phyloP scores from a whole-genome alignment of 2,329 filamentous ascomycete genomes.

The Xylaria sp. region DNA sequence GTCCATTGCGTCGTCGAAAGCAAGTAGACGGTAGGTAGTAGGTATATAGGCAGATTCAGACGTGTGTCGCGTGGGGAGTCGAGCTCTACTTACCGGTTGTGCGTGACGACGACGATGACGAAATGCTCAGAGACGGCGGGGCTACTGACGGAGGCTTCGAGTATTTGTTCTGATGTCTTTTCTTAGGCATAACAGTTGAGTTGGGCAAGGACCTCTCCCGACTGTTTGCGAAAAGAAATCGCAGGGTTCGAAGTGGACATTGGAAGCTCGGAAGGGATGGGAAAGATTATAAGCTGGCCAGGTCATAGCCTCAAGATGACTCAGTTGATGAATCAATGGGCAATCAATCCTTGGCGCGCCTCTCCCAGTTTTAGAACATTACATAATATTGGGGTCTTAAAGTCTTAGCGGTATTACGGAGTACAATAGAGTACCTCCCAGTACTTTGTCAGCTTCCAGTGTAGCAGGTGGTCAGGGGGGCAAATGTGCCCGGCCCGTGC shows the following conservation, averaged over 20 bases:
- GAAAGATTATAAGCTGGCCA: not conserved
- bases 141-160: conserved; percentile 62
- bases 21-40: too few species aligned
- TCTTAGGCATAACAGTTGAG: conserved; percentile 61
- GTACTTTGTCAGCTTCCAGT: too few species aligned
- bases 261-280: too few species aligned
- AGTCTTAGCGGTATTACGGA: too few species aligned
- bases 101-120: conserved; percentile 39
- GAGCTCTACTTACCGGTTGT: conserved; percentile 26
- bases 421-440: too few species aligned
- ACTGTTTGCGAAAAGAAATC: conserved; percentile 27
- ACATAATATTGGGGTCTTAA: too few species aligned
- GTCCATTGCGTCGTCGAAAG: too few species aligned
- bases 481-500: too few species aligned
- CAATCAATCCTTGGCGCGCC: conserved; percentile 35
- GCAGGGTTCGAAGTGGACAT: conserved; percentile 5
- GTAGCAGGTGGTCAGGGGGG: too few species aligned
- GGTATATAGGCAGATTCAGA: too few species aligned
- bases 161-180: conserved; percentile 57
- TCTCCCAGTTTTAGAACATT: too few species aligned
- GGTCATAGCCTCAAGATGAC: not conserved
- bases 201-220: conserved; percentile 13
- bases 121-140: conserved; percentile 51
- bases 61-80: too few species aligned
- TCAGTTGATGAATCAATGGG: not conserved